Percentiles rank a stretch among this genome's conserved stretches.
phyloP scores from a whole-genome alignment of 345 rosid genomes.

The Lepidium sativum region DNA sequence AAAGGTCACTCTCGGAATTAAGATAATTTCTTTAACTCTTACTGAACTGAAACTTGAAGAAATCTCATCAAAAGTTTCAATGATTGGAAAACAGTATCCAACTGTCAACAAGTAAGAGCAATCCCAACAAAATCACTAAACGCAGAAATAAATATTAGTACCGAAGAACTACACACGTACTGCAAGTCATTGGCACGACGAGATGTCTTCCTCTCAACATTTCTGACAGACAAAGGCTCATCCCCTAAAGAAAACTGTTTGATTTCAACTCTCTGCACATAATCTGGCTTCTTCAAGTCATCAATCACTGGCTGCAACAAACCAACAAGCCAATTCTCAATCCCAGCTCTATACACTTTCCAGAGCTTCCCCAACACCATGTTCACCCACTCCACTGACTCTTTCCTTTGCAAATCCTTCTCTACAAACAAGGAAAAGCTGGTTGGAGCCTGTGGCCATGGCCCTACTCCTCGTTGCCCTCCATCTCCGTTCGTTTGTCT shows the following conservation, averaged over 20 bases:
- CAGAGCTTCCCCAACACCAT: conserved; percentile 87
- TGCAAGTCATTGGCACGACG: conserved; percentile 83
- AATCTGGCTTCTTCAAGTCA: conserved; percentile 74
- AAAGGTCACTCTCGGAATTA: not conserved
- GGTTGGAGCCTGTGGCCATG: conserved; percentile 80
- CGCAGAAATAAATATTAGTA: not conserved
- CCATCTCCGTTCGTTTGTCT: conserved; percentile 17
- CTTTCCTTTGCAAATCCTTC: conserved; percentile 87
- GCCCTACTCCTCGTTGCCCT: conserved; percentile 31
- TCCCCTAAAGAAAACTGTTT: conserved; percentile 85
- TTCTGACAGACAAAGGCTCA: conserved; percentile 82
- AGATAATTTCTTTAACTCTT: not conserved
- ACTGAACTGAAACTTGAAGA: not conserved
- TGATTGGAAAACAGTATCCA: not conserved
- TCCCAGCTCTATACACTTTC: conserved; percentile 79
- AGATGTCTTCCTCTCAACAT: conserved; percentile 82
- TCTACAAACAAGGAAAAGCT: conserved; percentile 76
- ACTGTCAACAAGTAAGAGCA: not conserved
- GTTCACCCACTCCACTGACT: conserved; percentile 94
- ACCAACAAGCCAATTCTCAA: conserved; percentile 67
- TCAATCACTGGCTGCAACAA: conserved; percentile 86
- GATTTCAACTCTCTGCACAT: conserved; percentile 79
- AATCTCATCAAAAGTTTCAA: not conserved
- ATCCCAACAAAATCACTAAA: not conserved
- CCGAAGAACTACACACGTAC: conserved; percentile 33